Conservation (phyloP, 2,329 filamentous ascomycete genomes). For the Saccharata proteae region DNA sequence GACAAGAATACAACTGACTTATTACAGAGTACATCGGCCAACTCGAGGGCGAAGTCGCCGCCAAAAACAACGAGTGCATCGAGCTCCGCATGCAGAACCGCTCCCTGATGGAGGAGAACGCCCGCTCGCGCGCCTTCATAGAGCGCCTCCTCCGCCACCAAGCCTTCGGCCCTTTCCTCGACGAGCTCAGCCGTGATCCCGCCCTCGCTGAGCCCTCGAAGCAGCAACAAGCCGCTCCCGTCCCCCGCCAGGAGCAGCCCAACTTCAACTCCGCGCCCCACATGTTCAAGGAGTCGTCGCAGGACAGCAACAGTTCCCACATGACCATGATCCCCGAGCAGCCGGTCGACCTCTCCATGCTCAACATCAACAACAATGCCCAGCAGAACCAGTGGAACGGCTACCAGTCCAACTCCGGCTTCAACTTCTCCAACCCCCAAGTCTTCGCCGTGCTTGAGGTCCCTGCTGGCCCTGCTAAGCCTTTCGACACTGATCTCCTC, state of each 20-base stretch:
- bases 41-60: constrained; percentile 78
- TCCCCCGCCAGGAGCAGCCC: constrained; percentile 28
- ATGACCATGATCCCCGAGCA: constrained; percentile 75
- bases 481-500: constrained; percentile 47
- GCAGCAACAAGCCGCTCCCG: constrained; percentile 16
- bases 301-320: constrained; percentile 53
- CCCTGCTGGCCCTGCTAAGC: constrained; percentile 50
- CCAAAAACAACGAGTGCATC: constrained; percentile 71
- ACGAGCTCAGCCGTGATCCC: constrained; percentile 27
- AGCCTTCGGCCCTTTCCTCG: constrained; percentile 34
- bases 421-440: constrained; percentile 45
- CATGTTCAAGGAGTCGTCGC: constrained; percentile 34
- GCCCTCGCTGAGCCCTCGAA: constrained; percentile 21
- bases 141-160: constrained; percentile 51
- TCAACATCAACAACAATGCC: constrained; percentile 48
- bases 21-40: constrained; percentile 83
- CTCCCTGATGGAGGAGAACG: constrained; percentile 73
- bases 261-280: constrained; percentile 33
- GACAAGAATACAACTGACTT: constrained; percentile 2
- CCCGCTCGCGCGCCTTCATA: constrained; percentile 72
- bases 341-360: constrained; percentile 57
- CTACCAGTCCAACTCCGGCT: constrained; percentile 39
- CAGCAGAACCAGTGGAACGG: too few relatives aligned
- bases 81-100: constrained; percentile 72
- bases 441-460: constrained; percentile 64